Base-by-base conservation (phyloP, 176 grass and related monocot genomes). In the Rhynchospora breviuscula region DNA sequence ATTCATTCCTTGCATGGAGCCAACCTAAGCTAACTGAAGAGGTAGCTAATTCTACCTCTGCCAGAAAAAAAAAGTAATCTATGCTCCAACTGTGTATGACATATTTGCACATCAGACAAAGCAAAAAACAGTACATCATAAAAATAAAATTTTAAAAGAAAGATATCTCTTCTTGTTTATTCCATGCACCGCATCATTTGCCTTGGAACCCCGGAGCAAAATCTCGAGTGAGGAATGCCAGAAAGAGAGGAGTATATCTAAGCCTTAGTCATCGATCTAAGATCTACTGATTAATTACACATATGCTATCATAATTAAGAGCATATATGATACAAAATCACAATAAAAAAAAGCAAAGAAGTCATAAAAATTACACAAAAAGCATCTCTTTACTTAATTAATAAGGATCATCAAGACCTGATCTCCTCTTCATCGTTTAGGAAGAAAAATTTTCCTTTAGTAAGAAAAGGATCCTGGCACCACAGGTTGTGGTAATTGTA, bases 401-500 rank as follows among this genome's bases (percentile, higher is more conserved):
- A 31, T 33, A 26, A 60, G 23, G 79, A 82, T 63, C 59, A 82
- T 82, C 60, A 82, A 66, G 19, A 14, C 59, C 45, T 67, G 79
- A 67, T 67, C 31, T 25, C 47, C 63, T 67, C 12, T 31, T 25
- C 57, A 67, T 67, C 18, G 1, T 82, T 82, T 63, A 62, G 29
- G 18, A 62, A 2, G 46, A 51, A 45, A 82, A 82, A 64, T 7
- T 51, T 62, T 80, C 48, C 77, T 72, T 92, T 73, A 94, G 89
- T 88, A 94, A 67, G 76, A 82, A 85, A 84, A 92, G 66, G 70
- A 82, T 69, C 88, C 88, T 8, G 80, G 88, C 56, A 84, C 76
- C 29, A 43, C 83, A 40, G 84, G 77, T 33, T 44, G 25, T 63
- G 86, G 70, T 63, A 85, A 74, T 75, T 82, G 33, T 89, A 84